phyloP scores from a whole-genome alignment of 1,139 yeast species.

The Geotrichum klebahnii region DNA sequence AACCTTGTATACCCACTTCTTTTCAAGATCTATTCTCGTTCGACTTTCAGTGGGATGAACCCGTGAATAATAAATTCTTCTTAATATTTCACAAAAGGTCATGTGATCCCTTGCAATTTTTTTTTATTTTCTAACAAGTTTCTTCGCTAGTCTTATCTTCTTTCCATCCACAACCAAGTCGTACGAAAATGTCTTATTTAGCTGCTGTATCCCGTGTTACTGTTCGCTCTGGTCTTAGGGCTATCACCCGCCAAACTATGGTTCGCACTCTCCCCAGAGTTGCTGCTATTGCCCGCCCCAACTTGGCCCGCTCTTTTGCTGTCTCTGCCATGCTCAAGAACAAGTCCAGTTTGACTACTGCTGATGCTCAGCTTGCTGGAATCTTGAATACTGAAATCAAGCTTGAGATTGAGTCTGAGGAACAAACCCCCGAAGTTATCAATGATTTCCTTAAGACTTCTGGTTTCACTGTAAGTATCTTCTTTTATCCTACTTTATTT shows the following conservation, averaged over 20 bases:
- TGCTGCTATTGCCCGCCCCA: constrained; percentile 15
- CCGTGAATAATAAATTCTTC: too few relatives aligned
- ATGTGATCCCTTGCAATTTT: too few relatives aligned
- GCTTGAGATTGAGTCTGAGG: constrained; percentile 40
- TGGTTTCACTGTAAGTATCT: constrained; percentile 34
- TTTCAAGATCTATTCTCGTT: too few relatives aligned
- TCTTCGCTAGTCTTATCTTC: too few relatives aligned
- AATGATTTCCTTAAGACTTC: constrained; percentile 47
- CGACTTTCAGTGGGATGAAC: too few relatives aligned
- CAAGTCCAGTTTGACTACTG: too few relatives aligned
- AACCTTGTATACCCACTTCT: too few relatives aligned
- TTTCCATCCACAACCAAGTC: too few relatives aligned
- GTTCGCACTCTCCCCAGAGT: constrained; percentile 18
- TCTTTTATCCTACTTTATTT: too few relatives aligned
- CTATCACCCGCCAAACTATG: constrained; percentile 16
- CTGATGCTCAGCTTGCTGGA: constrained; percentile 38
- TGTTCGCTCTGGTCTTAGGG: constrained; percentile 18
- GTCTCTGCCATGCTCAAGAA: constrained; percentile 21
- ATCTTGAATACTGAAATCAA: constrained; percentile 45
- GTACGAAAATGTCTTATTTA: constrained; percentile 14
- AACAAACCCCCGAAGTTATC: constrained; percentile 33
- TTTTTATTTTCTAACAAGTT: too few relatives aligned
- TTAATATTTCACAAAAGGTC: too few relatives aligned
- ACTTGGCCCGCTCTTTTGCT: constrained; percentile 23
- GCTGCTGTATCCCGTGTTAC: constrained; percentile 21